phyloP scores from a whole-genome alignment of 129 eudicot genomes.

The Pulicaria dysenterica region DNA sequence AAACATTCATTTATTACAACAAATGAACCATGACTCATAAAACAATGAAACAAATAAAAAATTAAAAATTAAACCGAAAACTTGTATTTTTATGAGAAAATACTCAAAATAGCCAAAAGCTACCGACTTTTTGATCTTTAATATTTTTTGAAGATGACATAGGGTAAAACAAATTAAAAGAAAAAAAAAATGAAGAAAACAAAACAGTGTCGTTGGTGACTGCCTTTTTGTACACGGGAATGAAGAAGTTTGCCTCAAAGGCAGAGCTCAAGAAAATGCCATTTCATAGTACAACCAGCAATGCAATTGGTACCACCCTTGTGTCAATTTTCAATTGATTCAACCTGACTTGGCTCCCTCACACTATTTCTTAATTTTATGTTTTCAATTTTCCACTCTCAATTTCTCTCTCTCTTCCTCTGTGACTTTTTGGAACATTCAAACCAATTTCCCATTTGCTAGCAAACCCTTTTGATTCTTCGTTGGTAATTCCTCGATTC shows the following conservation, averaged over 20 bases:
- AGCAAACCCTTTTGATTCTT: slow-evolving; percentile 35
- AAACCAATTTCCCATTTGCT: slow-evolving; percentile 19
- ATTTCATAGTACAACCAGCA: slow-evolving; percentile 25
- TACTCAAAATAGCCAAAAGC: too few species aligned
- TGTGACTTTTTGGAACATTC: slow-evolving; percentile 29
- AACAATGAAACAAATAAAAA: too few species aligned
- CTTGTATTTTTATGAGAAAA: too few species aligned
- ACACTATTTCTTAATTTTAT: slow-evolving; percentile 25
- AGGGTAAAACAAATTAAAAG: too few species aligned
- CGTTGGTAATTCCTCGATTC: slow-evolving; percentile 23
- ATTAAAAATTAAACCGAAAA: too few species aligned
- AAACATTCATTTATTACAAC: too few species aligned
- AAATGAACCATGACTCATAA: too few species aligned
- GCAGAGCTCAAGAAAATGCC: slow-evolving; percentile 25
- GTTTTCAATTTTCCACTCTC: slow-evolving; percentile 28
- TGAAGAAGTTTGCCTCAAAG: slow-evolving; percentile 20
- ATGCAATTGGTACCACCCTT: slow-evolving; percentile 25
- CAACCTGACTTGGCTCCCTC: slow-evolving; percentile 47
- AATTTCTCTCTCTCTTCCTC: not conserved
- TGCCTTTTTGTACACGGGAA: slow-evolving; percentile 18
- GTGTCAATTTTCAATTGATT: not conserved
- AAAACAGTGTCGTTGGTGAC: too few species aligned
- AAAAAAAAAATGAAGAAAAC: too few species aligned
- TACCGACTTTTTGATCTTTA: too few species aligned
- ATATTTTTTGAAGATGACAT: too few species aligned